phyloP scores from a whole-genome alignment of 495 filamentous ascomycete genomes.

The Halenospora varia region DNA sequence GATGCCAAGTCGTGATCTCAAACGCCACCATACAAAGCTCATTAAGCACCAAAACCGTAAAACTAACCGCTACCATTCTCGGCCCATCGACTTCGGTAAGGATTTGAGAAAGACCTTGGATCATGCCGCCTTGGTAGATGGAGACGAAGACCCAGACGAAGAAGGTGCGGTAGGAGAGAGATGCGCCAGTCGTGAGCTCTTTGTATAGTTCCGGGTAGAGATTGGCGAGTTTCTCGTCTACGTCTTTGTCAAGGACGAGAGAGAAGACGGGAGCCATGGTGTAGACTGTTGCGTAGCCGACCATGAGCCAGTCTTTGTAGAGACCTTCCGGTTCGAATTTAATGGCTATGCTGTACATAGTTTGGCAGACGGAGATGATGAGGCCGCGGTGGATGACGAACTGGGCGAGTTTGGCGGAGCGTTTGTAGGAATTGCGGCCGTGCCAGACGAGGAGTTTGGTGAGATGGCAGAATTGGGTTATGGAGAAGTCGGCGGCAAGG shows the following conservation, averaged over 20 bases:
- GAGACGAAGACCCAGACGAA: slow-evolving; percentile 96
- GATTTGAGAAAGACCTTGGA: slow-evolving; percentile 88
- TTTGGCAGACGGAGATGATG: slow-evolving; percentile 93
- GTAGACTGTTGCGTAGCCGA: slow-evolving; percentile 95
- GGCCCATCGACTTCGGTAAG: slow-evolving; percentile 67
- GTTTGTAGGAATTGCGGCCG: slow-evolving; percentile 93
- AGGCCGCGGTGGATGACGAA: slow-evolving; percentile 98
- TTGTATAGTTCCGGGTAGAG: slow-evolving; percentile 98
- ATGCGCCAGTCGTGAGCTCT: slow-evolving; percentile 80
- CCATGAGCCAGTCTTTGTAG: slow-evolving; percentile 94
- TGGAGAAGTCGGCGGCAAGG: slow-evolving; percentile 93
- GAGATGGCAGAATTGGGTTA: slow-evolving; percentile 92
- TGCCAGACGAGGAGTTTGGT: slow-evolving; percentile 98
- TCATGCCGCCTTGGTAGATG: slow-evolving; percentile 91
- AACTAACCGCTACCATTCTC: slow-evolving; percentile 84
- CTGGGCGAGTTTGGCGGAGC: slow-evolving; percentile 90
- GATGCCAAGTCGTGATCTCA: slow-evolving; percentile 96
- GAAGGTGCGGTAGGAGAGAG: slow-evolving; percentile 87
- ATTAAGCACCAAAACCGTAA: slow-evolving; percentile 88
- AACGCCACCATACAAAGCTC: slow-evolving; percentile 96
- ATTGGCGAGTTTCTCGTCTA: slow-evolving; percentile 87
- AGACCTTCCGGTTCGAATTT: slow-evolving; percentile 90
- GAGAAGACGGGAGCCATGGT: slow-evolving; percentile 93
- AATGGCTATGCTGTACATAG: slow-evolving; percentile 91
- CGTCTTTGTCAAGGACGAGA: slow-evolving; percentile 92